Base-by-base conservation (phyloP, 805 yeast genomes). In the Wickerhamiella dianesei region DNA sequence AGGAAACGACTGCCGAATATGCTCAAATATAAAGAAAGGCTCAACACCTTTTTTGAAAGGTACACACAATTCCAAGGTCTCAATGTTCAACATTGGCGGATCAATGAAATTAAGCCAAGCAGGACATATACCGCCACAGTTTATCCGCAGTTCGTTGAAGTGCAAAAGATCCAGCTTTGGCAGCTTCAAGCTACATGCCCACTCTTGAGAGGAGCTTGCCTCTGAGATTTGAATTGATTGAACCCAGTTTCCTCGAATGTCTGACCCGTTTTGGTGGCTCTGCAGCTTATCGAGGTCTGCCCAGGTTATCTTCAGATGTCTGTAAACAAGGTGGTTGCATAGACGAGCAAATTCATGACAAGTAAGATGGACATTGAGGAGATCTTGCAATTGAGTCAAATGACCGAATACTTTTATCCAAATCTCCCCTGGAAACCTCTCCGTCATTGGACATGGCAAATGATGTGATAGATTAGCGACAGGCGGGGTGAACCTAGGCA, bases 61-160 rank as follows among this genome's bases (percentile, higher is more conserved):
- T 12, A 25, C 32, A 25, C 9, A 32, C 9, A 49, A 41, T 4
- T 40, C 36, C 16, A 55, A 41, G 3, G 14, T 17, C 39, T 19
- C 19, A 2, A 43, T 18, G 3, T 41, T 40, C 2, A 29, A 20
- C 13, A 47, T 45, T 2, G 53, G 51, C 8, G 39, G 42, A 14
- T 35, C 46, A 1, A 53, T 39, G 41, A 54, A 56, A 21, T 54
- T 53, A 36, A 56, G 49, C 59, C 59, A 56, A 3, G 53, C 59
- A 2, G 52, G 44, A 9, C 51, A 49, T n/a, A 44, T 41, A 3
- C 51, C 16, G 2, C 35, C 35, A 39, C 49, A 46, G 18, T 29
- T 21, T n/a, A 51, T 37, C 4, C n/a, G 17, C n/a, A 48, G 41
- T 14, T 32, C 22, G 6, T 16, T 9, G 3, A 37, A 17, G 21